A percentile compares a stretch with the other conserved stretches of the same genome.
Evolutionary conservation across 2,329 filamentous ascomycete genomes (phyloP).

Genomic region (Grosmannia serpens): DNA sequence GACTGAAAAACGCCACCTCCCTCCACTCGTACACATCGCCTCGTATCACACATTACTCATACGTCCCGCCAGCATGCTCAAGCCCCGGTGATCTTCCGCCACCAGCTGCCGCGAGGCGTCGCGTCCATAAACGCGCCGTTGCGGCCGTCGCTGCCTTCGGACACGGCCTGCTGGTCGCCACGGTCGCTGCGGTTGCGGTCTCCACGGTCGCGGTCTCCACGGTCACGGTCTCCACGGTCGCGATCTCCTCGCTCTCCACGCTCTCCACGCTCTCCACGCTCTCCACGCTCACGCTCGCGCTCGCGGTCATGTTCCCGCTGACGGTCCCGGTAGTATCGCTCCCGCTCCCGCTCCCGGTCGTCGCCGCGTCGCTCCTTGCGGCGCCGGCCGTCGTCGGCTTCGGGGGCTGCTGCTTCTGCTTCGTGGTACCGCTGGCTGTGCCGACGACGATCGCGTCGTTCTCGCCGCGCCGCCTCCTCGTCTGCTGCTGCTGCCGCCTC

Average conservation of each 20-base stretch:
- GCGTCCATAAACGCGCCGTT: conserved; percentile 31
- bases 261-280: conserved; percentile 17
- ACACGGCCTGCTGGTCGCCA: conserved; percentile 10
- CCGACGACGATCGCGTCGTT: conserved; percentile 36
- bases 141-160: conserved; percentile 23
- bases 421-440: conserved; percentile 30
- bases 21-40: background rate
- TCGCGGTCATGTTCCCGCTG: background rate
- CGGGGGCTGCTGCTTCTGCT: conserved; percentile 19
- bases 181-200: background rate
- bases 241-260: background rate
- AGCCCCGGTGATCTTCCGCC: conserved; percentile 38
- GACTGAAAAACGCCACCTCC: background rate
- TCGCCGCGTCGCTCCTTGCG: conserved; percentile 12
- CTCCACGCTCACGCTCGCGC: conserved; percentile 9
- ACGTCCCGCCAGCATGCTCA: background rate
- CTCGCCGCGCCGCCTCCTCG: conserved; percentile 39
- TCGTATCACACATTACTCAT: background rate
- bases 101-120: conserved; percentile 45
- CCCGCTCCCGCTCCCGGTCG: conserved; percentile 13
- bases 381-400: conserved; percentile 19
- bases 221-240: background rate
- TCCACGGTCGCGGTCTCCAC: background rate
- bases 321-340: background rate
- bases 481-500: conserved; percentile 5